Evolutionary conservation across 2,329 filamentous ascomycete genomes (phyloP), one percentile per base, ranked within the genome.

Genomic region (Aureobasidium sp.): DNA sequence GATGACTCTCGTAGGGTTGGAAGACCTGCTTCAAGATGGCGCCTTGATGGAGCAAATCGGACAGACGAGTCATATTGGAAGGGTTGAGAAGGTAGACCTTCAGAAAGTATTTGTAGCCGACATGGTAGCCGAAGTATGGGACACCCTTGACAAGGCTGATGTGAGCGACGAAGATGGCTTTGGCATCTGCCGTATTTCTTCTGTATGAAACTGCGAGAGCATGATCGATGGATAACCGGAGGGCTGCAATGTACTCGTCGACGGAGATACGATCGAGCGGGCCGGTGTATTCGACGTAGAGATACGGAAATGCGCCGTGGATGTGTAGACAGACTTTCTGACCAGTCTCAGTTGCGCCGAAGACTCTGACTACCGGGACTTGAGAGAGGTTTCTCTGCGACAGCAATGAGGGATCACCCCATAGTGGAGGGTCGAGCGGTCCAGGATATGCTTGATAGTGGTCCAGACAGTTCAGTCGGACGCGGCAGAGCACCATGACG

Each of bases 321-420:
- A 99, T 85, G 77, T 99, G 94, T 34, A 90, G 90, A 77, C 94
- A 97, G 17, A 97, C 91, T 72, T 95, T 97, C 76, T 97, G 92
- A 0, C 94, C 94, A 0, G 91, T 94, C 73, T 96, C 91, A 0
- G 93, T 97, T 3, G 91, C 87, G 0, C 94, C 94, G 75, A 97
- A 99, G 12, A 95, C 84, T 66, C 94, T 86, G 64, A 99, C 86
- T 12, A 97, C 85, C 0, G 94, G 93, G 0, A 97, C 86, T 66
- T 86, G 88, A 11, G 89, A 87, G 37, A 84, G 83, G 64, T 84
- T 86, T 65, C 80, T 78, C 64, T 82, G 76, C 52, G 78, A 79
- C 29, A 78, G 82, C 66, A 85, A 77, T 72, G 85, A 83, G 4
- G 64, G 57, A 14, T 68, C 62, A 6, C 72, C 72, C 67, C 68